Evolutionary conservation across 202 grass and related monocot genomes (phyloP), one percentile per base, ranked within the genome.

Genomic region (Bolboschoenoplectus hybrid): DNA sequence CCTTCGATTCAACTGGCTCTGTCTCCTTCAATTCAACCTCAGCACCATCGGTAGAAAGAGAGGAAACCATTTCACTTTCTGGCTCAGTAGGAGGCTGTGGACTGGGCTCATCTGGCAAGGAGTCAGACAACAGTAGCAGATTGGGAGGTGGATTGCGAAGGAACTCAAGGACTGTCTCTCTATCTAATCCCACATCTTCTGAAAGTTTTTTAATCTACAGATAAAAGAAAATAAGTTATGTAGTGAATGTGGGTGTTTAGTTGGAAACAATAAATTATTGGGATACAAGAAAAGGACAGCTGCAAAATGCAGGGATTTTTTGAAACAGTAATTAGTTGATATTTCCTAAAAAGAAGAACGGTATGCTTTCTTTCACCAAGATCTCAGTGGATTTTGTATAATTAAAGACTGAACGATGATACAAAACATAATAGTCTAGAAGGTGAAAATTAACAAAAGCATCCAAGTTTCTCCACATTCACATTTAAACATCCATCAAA

Each of bases 81-180:
- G 85, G 81, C 87, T 89, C 93, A 70, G 66, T 83, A 84, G 69
- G 84, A 10, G 80, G 63, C 20, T 82, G 82, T 61, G 44, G 63
- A 53, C 26, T 65, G 34, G 56, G 82, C 88, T 99, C 93, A 82
- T 99, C 88, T 50, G 88, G 93, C 82, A 99, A 91, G 83, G 92
- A 93, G 84, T 91, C 92, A 89, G 97, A 94, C 92, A 97, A 87
- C 13, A 99, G 49, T 70, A 99, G 85, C 88, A 99, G 92, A 84
- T 89, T 87, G 52, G 97, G 97, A 73, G 97, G 92, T 88, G 97
- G 93, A 89, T 99, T 94, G 26, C 92, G 92, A 67, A 99, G 92
- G 66, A 93, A 85, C 90, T 97, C 89, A 39, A 99, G 93, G 46
- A 99, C 91, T 80, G 88, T 74, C 85, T 85, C 80, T 88, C 93